Percentiles rank a stretch among this genome's conserved stretches.
These are phyloP conservation scores for Mortierella sp. DNA, from an alignment of 371 early-diverging fungal genomes.

Conservation along the genomic window DNA sequence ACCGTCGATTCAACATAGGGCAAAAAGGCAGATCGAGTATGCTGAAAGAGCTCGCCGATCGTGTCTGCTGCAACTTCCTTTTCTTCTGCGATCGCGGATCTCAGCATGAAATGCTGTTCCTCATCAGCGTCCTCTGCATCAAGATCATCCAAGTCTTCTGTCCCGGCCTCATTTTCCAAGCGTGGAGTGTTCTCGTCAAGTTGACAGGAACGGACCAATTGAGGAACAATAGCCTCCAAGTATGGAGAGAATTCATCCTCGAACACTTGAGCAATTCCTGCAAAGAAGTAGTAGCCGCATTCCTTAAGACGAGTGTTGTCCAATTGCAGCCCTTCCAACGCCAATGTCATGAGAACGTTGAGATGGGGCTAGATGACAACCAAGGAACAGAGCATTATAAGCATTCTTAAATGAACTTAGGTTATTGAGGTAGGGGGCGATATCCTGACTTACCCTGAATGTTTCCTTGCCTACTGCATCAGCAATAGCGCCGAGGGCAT, in stretches of 20 bases:
- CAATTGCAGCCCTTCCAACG: slow-evolving; percentile 80
- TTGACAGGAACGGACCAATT: slow-evolving; percentile 78
- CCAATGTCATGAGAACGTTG: slow-evolving; percentile 78
- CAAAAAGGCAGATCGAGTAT: slow-evolving; percentile 79
- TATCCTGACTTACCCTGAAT: slow-evolving; percentile 73
- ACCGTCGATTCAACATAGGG: slow-evolving; percentile 85
- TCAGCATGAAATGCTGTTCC: slow-evolving; percentile 67
- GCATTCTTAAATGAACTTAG: no score
- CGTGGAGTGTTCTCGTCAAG: slow-evolving; percentile 65
- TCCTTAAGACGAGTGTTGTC: slow-evolving; percentile 83
- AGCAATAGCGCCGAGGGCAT: slow-evolving; percentile 87
- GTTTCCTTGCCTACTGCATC: slow-evolving; percentile 87
- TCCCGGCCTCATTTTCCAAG: slow-evolving; percentile 56
- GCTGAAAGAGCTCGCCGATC: slow-evolving; percentile 86
- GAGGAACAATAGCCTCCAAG: slow-evolving; percentile 79
- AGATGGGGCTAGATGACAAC: slow-evolving; percentile 67
- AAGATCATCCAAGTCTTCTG: slow-evolving; percentile 55
- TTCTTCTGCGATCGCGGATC: slow-evolving; percentile 89
- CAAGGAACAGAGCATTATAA: no score
- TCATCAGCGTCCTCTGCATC: slow-evolving; percentile 71
- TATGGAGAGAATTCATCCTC: slow-evolving; percentile 85
- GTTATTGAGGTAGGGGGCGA: no score
- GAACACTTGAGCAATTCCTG: slow-evolving; percentile 84
- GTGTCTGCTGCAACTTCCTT: slow-evolving; percentile 92
- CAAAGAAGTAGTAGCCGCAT: slow-evolving; percentile 89